Conservation (phyloP, 345 rosid genomes). For the Firmiana major region DNA sequence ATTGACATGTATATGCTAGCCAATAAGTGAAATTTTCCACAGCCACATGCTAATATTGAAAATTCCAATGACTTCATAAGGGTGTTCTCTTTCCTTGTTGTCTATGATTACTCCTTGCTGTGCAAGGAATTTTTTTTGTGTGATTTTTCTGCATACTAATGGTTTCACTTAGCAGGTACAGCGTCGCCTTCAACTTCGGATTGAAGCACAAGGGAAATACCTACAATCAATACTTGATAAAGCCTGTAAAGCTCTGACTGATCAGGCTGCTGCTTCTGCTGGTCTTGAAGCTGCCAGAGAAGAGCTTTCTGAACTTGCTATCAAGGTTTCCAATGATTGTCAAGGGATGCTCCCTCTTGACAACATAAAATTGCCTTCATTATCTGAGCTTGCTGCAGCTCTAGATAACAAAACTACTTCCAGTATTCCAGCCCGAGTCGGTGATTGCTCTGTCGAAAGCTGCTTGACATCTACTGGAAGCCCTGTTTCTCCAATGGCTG, state of each 20-base stretch:
- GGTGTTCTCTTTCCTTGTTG: background rate
- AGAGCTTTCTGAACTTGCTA: conserved; percentile 83
- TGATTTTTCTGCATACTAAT: background rate
- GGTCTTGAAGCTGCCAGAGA: conserved; percentile 82
- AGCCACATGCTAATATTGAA: background rate
- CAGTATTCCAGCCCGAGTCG: conserved; percentile 35
- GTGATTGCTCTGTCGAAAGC: conserved; percentile 73
- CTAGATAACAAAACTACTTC: conserved; percentile 44
- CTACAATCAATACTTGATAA: conserved; percentile 83
- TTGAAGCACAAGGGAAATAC: conserved; percentile 88
- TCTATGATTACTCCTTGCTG: background rate
- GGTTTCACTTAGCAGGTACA: conserved; percentile 61
- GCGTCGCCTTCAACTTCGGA: conserved; percentile 73
- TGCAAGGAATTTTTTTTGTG: background rate
- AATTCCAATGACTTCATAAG: background rate
- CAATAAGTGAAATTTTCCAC: background rate
- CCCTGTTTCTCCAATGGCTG: conserved; percentile 47
- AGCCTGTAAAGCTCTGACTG: conserved; percentile 80
- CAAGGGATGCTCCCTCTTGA: conserved; percentile 50
- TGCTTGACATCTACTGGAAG: conserved; percentile 64
- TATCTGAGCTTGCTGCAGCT: conserved; percentile 63
- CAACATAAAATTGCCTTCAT: conserved; percentile 44
- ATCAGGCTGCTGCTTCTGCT: conserved; percentile 59
- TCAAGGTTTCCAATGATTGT: conserved; percentile 56
- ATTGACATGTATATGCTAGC: background rate